A percentile compares a stretch with the other conserved stretches of the same genome.
These are phyloP conservation scores for Mycena venus DNA, from an alignment of 768 basidiomycete genomes.

Conservation along the genomic window DNA sequence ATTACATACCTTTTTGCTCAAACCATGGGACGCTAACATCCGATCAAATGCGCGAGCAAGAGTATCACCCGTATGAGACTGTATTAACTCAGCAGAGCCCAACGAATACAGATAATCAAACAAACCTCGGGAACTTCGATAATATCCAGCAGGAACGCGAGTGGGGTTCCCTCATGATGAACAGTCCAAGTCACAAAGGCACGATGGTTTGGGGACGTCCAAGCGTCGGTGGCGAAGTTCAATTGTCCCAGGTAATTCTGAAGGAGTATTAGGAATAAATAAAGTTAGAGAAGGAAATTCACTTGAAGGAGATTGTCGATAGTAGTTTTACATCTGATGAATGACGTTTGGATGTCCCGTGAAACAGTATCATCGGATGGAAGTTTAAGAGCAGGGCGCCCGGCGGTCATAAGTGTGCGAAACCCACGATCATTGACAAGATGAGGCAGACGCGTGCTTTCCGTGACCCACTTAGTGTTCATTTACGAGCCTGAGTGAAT, in stretches of 20 bases:
- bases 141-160: constrained; percentile 50
- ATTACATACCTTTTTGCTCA: constrained; percentile 48
- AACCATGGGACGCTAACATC: constrained; percentile 51
- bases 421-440: constrained; percentile 50
- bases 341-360: background rate
- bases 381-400: constrained; percentile 48
- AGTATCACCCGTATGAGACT: constrained; percentile 49
- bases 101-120: background rate
- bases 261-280: background rate
- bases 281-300: background rate
- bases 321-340: background rate
- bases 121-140: constrained; percentile 49
- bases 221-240: constrained; percentile 42
- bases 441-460: constrained; percentile 47
- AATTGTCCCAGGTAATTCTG: background rate
- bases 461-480: constrained; percentile 51
- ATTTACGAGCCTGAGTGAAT: constrained; percentile 44
- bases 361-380: constrained; percentile 37
- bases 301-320: constrained; percentile 3
- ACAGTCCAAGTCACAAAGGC: constrained; percentile 41
- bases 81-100: background rate
- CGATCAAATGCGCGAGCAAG: constrained; percentile 49
- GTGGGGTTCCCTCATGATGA: constrained; percentile 44
- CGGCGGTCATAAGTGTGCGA: constrained; percentile 47
- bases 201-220: constrained; percentile 44